These are phyloP conservation scores for Aspergillus coremiiformis DNA, from an alignment of 495 filamentous ascomycete species.

Conservation along the genomic window DNA sequence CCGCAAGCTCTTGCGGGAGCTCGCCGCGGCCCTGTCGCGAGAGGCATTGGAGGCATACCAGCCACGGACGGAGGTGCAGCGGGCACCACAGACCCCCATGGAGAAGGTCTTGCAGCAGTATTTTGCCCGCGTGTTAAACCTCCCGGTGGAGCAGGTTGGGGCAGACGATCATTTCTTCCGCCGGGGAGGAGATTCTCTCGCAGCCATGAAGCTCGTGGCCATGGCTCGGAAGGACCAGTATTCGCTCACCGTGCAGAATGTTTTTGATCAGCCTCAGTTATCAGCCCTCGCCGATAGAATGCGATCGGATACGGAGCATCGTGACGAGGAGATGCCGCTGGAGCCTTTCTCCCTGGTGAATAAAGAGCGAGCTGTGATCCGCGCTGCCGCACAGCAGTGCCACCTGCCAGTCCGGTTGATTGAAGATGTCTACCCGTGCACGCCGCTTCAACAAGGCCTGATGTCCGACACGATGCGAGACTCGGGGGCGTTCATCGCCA, in stretches of 20 bases:
- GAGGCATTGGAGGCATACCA: constrained; percentile 6
- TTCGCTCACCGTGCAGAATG: neutral
- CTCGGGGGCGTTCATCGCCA: neutral
- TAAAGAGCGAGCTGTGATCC: too few relatives aligned
- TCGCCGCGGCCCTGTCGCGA: constrained; percentile 13
- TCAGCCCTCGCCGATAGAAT: neutral
- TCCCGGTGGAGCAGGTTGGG: constrained; percentile 18
- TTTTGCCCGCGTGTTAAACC: constrained; percentile 33
- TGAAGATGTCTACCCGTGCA: neutral
- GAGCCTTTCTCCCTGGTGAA: neutral
- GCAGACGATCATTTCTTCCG: constrained; percentile 47
- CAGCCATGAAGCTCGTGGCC: constrained; percentile 11
- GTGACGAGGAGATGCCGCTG: neutral
- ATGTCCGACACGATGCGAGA: neutral
- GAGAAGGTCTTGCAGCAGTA: constrained; percentile 12
- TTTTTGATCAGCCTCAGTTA: neutral
- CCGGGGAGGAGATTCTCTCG: constrained; percentile 12
- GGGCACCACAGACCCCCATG: neutral
- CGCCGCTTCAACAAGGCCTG: neutral
- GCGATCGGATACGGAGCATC: neutral
- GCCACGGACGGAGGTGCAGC: neutral
- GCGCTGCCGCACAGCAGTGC: too few relatives aligned
- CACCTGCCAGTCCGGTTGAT: neutral
- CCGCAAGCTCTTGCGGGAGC: constrained; percentile 15
- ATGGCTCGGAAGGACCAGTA: neutral